These are phyloP conservation scores for Corrigiola litoralis DNA, from an alignment of 179 eudicot genomes.

Conservation along the genomic window DNA sequence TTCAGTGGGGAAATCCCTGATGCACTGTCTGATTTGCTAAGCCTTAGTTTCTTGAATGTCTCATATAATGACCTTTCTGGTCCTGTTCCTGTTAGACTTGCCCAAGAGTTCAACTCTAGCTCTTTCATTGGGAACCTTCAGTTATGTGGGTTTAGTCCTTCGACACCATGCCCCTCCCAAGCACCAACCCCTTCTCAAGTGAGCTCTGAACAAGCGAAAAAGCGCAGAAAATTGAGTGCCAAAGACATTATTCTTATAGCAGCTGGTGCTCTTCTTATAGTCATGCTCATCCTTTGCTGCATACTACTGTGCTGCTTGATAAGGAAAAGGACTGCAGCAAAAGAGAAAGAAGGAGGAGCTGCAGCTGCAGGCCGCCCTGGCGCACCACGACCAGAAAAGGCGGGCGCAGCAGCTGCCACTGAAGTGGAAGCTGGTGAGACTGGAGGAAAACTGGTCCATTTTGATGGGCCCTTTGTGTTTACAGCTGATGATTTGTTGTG, in stretches of 20 bases:
- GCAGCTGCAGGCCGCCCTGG: background rate
- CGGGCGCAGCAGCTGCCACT: slow-evolving; percentile 22
- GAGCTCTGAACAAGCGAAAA: slow-evolving; percentile 8
- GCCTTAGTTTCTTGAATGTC: slow-evolving; percentile 59
- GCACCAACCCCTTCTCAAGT: slow-evolving; percentile 35
- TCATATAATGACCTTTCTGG: slow-evolving; percentile 89
- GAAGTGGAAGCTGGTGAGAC: slow-evolving; percentile 64
- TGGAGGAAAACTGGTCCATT: slow-evolving; percentile 90
- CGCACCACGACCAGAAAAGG: slow-evolving; percentile 29
- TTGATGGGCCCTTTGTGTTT: slow-evolving; percentile 81
- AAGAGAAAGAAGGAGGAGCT: slow-evolving; percentile 25
- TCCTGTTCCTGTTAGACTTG: slow-evolving; percentile 53
- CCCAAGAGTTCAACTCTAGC: slow-evolving; percentile 59
- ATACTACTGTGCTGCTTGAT: slow-evolving; percentile 65
- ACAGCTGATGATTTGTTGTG: slow-evolving; percentile 88
- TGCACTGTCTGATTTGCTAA: slow-evolving; percentile 45
- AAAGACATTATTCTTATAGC: slow-evolving; percentile 81
- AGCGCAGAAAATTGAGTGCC: slow-evolving; percentile 36
- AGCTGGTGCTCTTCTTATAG: slow-evolving; percentile 62
- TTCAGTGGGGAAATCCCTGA: slow-evolving; percentile 63
- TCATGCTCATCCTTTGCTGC: slow-evolving; percentile 67
- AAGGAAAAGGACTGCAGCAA: slow-evolving; percentile 42
- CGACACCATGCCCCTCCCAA: slow-evolving; percentile 44
- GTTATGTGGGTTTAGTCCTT: slow-evolving; percentile 70
- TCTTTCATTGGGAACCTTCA: slow-evolving; percentile 68